Percentiles rank a stretch among this genome's conserved stretches.
These are phyloP conservation scores for Plicaturopsis crispa DNA, from an alignment of 768 basidiomycete genomes.

Conservation along the genomic window DNA sequence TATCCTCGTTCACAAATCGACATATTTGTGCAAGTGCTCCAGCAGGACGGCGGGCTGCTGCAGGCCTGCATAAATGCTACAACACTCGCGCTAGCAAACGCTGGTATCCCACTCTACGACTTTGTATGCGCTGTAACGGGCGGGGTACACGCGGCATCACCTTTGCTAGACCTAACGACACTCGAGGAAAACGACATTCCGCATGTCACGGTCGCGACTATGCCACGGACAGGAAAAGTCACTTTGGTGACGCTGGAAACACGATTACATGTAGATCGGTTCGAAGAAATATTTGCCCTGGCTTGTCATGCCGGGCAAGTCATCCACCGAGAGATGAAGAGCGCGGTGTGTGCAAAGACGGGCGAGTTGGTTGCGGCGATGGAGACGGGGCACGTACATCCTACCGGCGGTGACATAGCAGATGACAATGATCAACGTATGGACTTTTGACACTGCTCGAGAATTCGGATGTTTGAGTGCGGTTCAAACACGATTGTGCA, in stretches of 20 bases:
- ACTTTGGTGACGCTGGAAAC: conserved; percentile 93
- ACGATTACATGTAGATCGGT: conserved; percentile 85
- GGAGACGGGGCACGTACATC: conserved; percentile 33
- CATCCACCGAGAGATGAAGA: conserved; percentile 80
- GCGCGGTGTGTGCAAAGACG: conserved; percentile 58
- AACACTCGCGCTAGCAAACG: conserved; percentile 83
- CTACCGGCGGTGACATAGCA: conserved; percentile 12
- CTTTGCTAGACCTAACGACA: conserved; percentile 80
- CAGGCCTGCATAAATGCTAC: conserved; percentile 93
- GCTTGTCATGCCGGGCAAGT: conserved; percentile 73
- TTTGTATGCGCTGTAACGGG: conserved; percentile 88
- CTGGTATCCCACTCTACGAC: conserved; percentile 86
- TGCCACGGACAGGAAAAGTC: conserved; percentile 82
- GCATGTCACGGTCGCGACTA: conserved; percentile 78
- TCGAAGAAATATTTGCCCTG: conserved; percentile 80
- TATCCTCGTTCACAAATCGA: conserved; percentile 96
- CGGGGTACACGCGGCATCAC: conserved; percentile 74
- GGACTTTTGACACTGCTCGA: conserved; percentile 19
- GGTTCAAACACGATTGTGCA: neutral
- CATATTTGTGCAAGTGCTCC: conserved; percentile 86
- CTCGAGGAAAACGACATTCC: conserved; percentile 92
- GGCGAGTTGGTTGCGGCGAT: conserved; percentile 54
- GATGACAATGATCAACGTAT: conserved; percentile 31
- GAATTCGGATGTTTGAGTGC: conserved; percentile 6
- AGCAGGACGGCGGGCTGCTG: conserved; percentile 89